Conservation (phyloP, 352 stramenopile species). For the Blastocystis sp. region DNA sequence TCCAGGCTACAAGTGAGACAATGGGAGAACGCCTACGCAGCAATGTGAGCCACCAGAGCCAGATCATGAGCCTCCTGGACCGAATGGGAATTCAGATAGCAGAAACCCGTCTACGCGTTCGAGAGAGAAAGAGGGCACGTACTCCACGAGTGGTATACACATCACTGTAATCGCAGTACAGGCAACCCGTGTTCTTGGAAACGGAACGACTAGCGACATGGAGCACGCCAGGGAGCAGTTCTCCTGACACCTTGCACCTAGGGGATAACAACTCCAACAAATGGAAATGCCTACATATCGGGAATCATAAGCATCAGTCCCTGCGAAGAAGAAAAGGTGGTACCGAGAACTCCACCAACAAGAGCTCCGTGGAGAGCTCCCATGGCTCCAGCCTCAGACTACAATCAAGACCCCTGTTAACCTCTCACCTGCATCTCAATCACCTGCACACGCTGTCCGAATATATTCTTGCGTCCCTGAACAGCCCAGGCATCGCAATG, state of each 20-base stretch:
- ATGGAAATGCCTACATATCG: slow-evolving; percentile 68
- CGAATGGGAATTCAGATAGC: slow-evolving; percentile 68
- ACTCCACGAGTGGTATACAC: slow-evolving; percentile 68
- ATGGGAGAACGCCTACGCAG: slow-evolving; percentile 57
- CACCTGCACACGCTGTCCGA: slow-evolving; percentile 64
- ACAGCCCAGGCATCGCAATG: slow-evolving; percentile 64
- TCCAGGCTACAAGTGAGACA: not conserved
- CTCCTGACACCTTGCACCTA: slow-evolving; percentile 59
- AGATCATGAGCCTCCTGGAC: slow-evolving; percentile 71
- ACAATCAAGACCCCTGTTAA: not conserved
- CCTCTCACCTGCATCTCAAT: slow-evolving; percentile 63
- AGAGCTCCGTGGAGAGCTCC: slow-evolving; percentile 66
- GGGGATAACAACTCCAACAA: not conserved
- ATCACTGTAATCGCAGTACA: slow-evolving; percentile 76
- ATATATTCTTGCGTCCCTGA: slow-evolving; percentile 64
- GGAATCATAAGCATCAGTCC: slow-evolving; percentile 70
- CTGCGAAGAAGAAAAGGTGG: slow-evolving; percentile 68
- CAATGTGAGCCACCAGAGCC: slow-evolving; percentile 69
- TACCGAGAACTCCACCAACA: slow-evolving; percentile 63
- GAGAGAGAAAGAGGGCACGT: slow-evolving; percentile 65
- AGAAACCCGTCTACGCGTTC: slow-evolving; percentile 67
- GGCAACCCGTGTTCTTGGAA: slow-evolving; percentile 63
- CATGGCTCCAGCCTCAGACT: slow-evolving; percentile 62
- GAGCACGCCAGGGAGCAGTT: slow-evolving; percentile 65
- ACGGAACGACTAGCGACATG: slow-evolving; percentile 73